Evolutionary conservation across 768 basidiomycete species (phyloP), one percentile per base, ranked within the genome.

Genomic region (Lenzites betulinus): DNA sequence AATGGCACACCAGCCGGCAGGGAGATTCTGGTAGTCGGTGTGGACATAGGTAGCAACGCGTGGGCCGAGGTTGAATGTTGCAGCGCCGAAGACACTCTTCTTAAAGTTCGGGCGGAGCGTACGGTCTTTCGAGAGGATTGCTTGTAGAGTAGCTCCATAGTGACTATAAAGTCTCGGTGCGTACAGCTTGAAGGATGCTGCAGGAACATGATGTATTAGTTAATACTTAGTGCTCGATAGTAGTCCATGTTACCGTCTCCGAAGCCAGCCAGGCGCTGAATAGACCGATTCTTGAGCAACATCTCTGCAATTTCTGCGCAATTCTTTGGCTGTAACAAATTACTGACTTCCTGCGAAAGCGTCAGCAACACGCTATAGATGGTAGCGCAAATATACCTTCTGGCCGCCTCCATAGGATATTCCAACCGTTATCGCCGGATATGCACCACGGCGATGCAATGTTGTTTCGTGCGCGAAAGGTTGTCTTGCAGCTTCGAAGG

Each of bases 1-100:
- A 9, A 78, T 73, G 0, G 67, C 67, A 49, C 75, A 80, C 64
- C 71, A 69, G 0, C 75, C 74, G 41, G 63, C 69, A 0, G 74
- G 65, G 0, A 73, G 52, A 42, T 80, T 79, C 12, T 47, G 52
- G 30, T 20, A 43, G 47, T 79, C 76, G 0, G 62, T 60, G 23
- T 76, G 76, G 0, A 61, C 48, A 0, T 30, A 41, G 0, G 68
- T 69, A 2, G 66, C 44, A 0, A 66, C 66, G 0, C 54, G 49
- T 0, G 54, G 54, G 1, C 73, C 71, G 20, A 76, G 69, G 46
- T 78, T 77, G 63, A 77, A 73, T 0, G 67, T 71, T 0, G 54
- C 35, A 0, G 66, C 48, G 0, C 74, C 63, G 22, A 72, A 77
- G 0, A 74, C 36, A 3, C 70, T 73, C n/a, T 71, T 63, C 2